These are phyloP conservation scores for Luffa acutangula DNA, from an alignment of 306 rosid species.

Conservation along the genomic window DNA sequence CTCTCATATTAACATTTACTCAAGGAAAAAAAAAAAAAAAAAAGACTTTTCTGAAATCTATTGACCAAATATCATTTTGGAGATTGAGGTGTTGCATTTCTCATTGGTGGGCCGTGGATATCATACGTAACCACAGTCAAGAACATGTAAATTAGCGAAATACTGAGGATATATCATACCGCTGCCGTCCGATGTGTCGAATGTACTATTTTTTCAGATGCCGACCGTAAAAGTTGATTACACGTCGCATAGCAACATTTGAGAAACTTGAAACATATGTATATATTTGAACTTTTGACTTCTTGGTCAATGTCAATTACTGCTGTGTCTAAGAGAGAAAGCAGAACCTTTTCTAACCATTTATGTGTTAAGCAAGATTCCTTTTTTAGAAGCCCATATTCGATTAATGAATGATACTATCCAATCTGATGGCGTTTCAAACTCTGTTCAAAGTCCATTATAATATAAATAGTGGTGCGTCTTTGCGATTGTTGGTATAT, in stretches of 20 bases:
- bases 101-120: neutral
- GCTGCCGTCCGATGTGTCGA: neutral
- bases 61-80: neutral
- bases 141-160: neutral
- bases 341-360: too few relatives aligned
- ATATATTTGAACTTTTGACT: too few relatives aligned
- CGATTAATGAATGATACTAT: neutral
- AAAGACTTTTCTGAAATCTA: neutral
- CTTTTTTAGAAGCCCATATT: neutral
- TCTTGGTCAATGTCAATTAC: too few relatives aligned
- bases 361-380: too few relatives aligned
- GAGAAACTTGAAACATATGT: neutral
- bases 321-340: too few relatives aligned
- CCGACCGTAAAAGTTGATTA: neutral
- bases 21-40: neutral
- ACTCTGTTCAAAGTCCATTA: neutral
- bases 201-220: neutral
- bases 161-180: neutral
- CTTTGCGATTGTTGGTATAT: too few relatives aligned
- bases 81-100: neutral
- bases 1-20: conserved; percentile 4
- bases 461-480: too few relatives aligned
- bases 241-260: neutral
- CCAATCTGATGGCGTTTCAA: neutral
- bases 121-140: neutral